These are phyloP conservation scores for Fraxinus excelsior DNA, from an alignment of 257 asterid genomes.

Conservation along the genomic window DNA sequence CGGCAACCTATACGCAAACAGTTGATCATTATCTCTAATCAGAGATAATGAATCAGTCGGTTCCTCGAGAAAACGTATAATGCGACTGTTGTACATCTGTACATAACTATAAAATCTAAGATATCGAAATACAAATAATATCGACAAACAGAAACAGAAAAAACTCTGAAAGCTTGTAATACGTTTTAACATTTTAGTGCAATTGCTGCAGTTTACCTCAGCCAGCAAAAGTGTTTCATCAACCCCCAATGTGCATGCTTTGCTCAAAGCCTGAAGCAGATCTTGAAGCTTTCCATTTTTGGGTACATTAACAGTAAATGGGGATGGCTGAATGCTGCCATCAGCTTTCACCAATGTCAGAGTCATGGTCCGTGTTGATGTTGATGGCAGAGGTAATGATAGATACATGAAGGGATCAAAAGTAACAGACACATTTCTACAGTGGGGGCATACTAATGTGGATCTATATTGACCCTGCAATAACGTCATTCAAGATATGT, in stretches of 20 bases:
- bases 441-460: conserved; percentile 81
- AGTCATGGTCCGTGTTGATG: conserved; percentile 88
- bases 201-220: conserved; percentile 64
- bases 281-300: conserved; percentile 87
- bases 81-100: conserved; percentile 81
- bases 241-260: conserved; percentile 66
- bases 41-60: conserved; percentile 72
- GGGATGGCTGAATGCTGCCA: conserved; percentile 59
- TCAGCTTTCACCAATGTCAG: conserved; percentile 66
- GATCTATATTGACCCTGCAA: conserved; percentile 95
- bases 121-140: conserved; percentile 24
- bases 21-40: conserved; percentile 84
- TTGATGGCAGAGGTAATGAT: conserved; percentile 87
- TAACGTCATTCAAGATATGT: conserved; percentile 24
- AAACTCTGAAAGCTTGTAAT: conserved; percentile 21
- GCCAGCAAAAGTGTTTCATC: conserved; percentile 80
- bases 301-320: conserved; percentile 74
- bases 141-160: conserved; percentile 7
- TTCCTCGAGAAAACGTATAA: conserved; percentile 81
- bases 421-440: conserved; percentile 82
- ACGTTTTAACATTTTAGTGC: conserved; percentile 7
- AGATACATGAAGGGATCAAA: conserved; percentile 97
- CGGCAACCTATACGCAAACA: conserved; percentile 77
- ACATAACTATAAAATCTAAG: conserved; percentile 30
- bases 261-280: conserved; percentile 69